Base-by-base conservation (phyloP, 2,329 filamentous ascomycete species). In the Penicillium aurantiogriseum region DNA sequence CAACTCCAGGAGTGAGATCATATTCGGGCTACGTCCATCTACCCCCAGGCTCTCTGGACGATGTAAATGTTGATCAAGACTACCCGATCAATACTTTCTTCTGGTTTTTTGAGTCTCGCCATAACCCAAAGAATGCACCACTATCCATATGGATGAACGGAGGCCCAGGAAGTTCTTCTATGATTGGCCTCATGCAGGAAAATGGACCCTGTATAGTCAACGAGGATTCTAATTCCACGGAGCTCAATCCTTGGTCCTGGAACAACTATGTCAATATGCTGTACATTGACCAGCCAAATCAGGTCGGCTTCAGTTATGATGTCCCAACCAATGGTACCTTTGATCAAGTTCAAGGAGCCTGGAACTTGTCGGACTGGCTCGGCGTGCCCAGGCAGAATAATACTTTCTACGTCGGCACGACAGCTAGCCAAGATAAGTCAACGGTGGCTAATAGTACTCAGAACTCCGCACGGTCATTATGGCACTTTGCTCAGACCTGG, bases 261-360 rank as follows among this genome's bases (percentile, higher is more conserved):
- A 86, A 84, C 59, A 83, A 84, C 63, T 79, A 83, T 25, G 82
- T 81, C 60, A 88, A 88, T 62, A 83, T 89, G 80, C 81, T 90
- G 17, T 90, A 88, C 71, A 83, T 90, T 63, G 87, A 90, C 64
- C 83, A 90, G 69, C 88, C 84, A 9, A 81, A 79, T 10, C 80
- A 83, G 46, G 81, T 84, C 5, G 85, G 85, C 0, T 82, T 86
- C 64, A 84, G 81, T 11, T 87, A 86, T 67, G 77, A 77, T 54
- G 62, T 71, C 0, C 69, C 69, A 10, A 71, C 72, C 15, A 79
- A 78, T 44, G 76, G 73, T 17, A 79, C 77, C 9, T 69, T 66
- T 38, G 63, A 74, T 46, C 69, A 72, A 45, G 49, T 73, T 19
- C 63, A 58, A 2, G 60, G 50, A 3, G 54, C 62, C 10, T 65